Evolutionary conservation across 805 yeast species (phyloP), one percentile per base, ranked within the genome.

Genomic region (Spathaspora arborariae): DNA sequence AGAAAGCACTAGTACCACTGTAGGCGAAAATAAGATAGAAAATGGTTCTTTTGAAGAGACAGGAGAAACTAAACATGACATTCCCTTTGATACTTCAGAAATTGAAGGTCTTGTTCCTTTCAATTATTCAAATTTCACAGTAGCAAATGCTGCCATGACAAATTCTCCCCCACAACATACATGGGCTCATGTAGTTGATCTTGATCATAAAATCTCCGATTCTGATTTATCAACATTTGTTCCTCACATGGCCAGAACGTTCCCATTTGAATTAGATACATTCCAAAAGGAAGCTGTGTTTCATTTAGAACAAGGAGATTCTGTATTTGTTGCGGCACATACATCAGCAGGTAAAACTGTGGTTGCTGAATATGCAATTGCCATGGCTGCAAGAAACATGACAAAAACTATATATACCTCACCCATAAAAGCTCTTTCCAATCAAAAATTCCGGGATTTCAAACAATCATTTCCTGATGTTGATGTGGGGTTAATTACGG

Each of bases 301-400:
- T 60, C 98, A 91, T 65, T 72, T 94, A 50, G 99, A 94, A 60
- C 96, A 90, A 64, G 98, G 98, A 34, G 99, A 94, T 60, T 92
- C 98, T 6, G 99, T 94, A 3, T 94, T 94, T 67, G 96, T 94
- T 2, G 98, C 98, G 3, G 99, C 99, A 0, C 99, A 92, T 64
- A 92, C 99, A 0, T 92, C 98, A 2, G 99, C 99, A 0, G 99
- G 99, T 67, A 92, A 92, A 60, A 92, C 99, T 0, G 99, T 92
- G 3, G 96, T 94, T 20, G 99, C 99, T 0, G 99, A 92, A 62
- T 92, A 92, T 62, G 98, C 98, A 3, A 94, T 92, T 64, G 96
- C 98, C 2, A 85, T 92, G 96, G 95, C 98, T 1, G 80, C 84
- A 50, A 75, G 96, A 61, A 92, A 94, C 62, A 91, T 91, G 97